Evolutionary conservation across 305 asterid species (phyloP).

Genomic region (Petunia hybrid): DNA sequence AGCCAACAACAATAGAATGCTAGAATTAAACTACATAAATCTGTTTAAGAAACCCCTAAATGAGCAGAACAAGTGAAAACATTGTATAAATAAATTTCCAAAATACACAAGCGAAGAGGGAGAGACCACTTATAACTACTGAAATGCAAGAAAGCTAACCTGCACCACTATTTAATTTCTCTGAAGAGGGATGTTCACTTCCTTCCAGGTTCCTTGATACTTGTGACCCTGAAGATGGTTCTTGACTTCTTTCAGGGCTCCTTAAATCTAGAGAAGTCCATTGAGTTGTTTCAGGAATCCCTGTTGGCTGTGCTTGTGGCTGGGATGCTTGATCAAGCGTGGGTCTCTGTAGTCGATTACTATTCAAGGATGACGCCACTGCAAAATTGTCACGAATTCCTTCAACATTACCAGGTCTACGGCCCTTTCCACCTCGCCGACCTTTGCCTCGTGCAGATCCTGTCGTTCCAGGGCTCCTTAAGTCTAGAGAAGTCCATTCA

Average conservation of each 20-base stretch:
- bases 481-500: constrained; percentile 1
- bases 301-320: constrained; percentile 7
- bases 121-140: background rate
- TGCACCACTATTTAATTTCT: constrained; percentile 17
- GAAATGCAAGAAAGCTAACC: constrained; percentile 23
- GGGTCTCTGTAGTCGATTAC: constrained; percentile 1
- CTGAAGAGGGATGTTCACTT: constrained; percentile 29
- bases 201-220: constrained; percentile 21
- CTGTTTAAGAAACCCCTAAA: background rate
- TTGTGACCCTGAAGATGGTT: constrained; percentile 16
- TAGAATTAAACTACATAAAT: background rate
- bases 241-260: constrained; percentile 25
- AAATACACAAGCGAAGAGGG: background rate
- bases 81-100: background rate
- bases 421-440: constrained; percentile 21
- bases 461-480: constrained; percentile 2
- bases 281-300: constrained; percentile 19
- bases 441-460: constrained; percentile 26
- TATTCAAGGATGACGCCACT: constrained; percentile 8
- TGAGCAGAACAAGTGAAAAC: background rate
- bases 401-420: constrained; percentile 8
- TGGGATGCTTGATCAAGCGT: constrained; percentile 25
- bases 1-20: background rate
- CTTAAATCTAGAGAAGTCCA: background rate
- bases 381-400: constrained; percentile 23